These are phyloP conservation scores for Hibiscus trionum DNA, from an alignment of 345 rosid species.

Conservation along the genomic window DNA sequence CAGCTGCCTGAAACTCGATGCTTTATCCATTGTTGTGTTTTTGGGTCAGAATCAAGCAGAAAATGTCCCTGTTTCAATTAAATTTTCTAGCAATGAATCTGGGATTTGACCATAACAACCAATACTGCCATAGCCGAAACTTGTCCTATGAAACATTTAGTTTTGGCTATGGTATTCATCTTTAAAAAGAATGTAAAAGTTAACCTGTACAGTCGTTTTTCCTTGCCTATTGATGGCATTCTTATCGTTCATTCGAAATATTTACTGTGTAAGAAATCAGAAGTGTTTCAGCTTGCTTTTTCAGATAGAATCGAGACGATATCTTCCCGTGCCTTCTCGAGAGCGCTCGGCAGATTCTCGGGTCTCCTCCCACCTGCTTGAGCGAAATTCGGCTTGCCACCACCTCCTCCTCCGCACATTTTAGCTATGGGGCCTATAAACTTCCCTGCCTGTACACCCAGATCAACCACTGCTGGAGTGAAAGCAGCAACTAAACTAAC, in stretches of 20 bases:
- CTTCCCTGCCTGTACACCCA: slow-evolving; percentile 87
- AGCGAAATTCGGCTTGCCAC: slow-evolving; percentile 87
- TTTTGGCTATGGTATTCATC: slow-evolving; percentile 25
- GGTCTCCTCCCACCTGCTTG: slow-evolving; percentile 96
- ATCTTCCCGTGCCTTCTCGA: slow-evolving; percentile 67
- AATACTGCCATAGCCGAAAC: no score
- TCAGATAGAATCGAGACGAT: slow-evolving; percentile 46
- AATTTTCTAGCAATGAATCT: no score
- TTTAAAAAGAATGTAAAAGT: background rate
- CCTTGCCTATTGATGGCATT: no score
- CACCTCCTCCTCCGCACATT: slow-evolving; percentile 91
- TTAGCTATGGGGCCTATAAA: slow-evolving; percentile 65
- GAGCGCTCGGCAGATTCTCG: slow-evolving; percentile 55
- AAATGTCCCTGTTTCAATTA: no score
- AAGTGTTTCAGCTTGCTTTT: slow-evolving; percentile 35
- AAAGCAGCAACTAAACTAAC: slow-evolving; percentile 93
- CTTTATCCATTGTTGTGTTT: no score
- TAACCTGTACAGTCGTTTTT: no score
- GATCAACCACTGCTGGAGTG: slow-evolving; percentile 53
- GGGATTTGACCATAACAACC: no score
- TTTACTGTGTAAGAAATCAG: background rate
- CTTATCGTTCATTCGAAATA: background rate
- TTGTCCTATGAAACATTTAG: background rate
- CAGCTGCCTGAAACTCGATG: slow-evolving; percentile 3
- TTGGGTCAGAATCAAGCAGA: no score